phyloP scores from a whole-genome alignment of 441 rosid species.

The Biscutella laevigata region DNA sequence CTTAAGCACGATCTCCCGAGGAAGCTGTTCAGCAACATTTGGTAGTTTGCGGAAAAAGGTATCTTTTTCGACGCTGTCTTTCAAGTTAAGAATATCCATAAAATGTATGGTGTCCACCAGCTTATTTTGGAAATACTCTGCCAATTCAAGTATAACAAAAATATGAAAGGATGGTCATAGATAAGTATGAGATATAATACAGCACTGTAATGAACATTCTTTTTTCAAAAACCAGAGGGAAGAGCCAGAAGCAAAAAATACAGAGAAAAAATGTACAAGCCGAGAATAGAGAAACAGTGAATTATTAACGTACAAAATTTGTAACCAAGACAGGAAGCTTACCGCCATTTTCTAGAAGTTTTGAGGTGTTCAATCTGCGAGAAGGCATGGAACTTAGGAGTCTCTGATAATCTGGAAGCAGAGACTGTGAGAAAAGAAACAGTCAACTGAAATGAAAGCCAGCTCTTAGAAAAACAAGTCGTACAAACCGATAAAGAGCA shows the following conservation, averaged over 20 bases:
- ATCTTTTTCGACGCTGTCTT: conserved; percentile 95
- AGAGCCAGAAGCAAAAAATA: background rate
- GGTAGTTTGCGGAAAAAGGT: conserved; percentile 97
- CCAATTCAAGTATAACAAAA: conserved; percentile 29
- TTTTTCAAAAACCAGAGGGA: background rate
- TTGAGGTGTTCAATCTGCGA: conserved; percentile 94
- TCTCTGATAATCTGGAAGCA: conserved; percentile 99
- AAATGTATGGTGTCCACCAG: conserved; percentile 99
- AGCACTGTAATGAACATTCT: background rate
- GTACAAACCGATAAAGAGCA: background rate
- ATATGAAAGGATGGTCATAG: background rate
- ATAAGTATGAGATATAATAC: background rate
- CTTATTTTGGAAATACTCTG: conserved; percentile 98
- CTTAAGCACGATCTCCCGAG: conserved; percentile 90
- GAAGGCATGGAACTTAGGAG: conserved; percentile 96
- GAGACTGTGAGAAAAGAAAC: conserved; percentile 66
- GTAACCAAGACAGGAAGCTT: conserved; percentile 24
- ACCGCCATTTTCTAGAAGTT: conserved; percentile 96
- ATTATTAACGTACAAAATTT: background rate
- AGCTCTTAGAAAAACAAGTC: conserved; percentile 11
- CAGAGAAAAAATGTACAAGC: background rate
- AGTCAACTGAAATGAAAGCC: conserved; percentile 36
- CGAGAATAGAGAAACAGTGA: background rate
- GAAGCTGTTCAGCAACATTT: conserved; percentile 95
- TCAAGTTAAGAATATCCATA: conserved; percentile 92